A percentile compares a stretch with the other conserved stretches of the same genome.
These are phyloP conservation scores for Sistotremastrum suecicum DNA, from an alignment of 768 basidiomycete species.

Conservation along the genomic window DNA sequence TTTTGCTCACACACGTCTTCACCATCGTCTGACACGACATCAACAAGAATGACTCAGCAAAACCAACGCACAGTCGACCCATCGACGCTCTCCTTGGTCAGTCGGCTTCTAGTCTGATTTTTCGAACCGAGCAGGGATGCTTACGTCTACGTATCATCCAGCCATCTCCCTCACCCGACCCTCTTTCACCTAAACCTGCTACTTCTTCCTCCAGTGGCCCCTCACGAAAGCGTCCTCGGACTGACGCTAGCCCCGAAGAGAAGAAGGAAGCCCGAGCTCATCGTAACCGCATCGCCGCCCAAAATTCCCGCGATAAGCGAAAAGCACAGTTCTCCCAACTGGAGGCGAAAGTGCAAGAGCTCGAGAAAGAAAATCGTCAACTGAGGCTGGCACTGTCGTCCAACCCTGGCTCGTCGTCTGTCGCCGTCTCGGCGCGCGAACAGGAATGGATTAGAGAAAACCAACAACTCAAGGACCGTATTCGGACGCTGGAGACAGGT, in stretches of 20 bases:
- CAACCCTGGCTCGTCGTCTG: slow-evolving; percentile 15
- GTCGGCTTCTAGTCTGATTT: no score
- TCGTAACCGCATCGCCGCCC: slow-evolving; percentile 86
- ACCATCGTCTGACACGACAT: no score
- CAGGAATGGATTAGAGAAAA: slow-evolving; percentile 49
- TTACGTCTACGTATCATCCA: no score
- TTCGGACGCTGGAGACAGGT: slow-evolving; percentile 64
- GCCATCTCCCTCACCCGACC: no score
- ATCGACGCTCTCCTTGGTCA: no score
- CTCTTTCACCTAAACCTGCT: no score
- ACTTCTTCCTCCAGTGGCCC: slow-evolving; percentile 19
- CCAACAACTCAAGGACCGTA: slow-evolving; percentile 57
- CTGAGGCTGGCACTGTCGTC: slow-evolving; percentile 39
- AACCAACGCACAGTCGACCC: no score
- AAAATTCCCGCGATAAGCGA: slow-evolving; percentile 82
- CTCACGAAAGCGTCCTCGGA: slow-evolving; percentile 63
- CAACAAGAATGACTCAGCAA: no score
- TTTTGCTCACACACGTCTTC: no score
- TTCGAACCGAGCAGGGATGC: no score
- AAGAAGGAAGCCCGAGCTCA: slow-evolving; percentile 81
- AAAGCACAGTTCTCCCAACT: slow-evolving; percentile 70
- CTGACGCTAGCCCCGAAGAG: slow-evolving; percentile 51
- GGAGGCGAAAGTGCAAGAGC: slow-evolving; percentile 51
- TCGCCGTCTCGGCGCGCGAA: slow-evolving; percentile 21
- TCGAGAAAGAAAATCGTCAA: slow-evolving; percentile 73